Evolutionary conservation across 2,329 filamentous ascomycete genomes (phyloP).

Genomic region (Tolypocladium pustulatum): DNA sequence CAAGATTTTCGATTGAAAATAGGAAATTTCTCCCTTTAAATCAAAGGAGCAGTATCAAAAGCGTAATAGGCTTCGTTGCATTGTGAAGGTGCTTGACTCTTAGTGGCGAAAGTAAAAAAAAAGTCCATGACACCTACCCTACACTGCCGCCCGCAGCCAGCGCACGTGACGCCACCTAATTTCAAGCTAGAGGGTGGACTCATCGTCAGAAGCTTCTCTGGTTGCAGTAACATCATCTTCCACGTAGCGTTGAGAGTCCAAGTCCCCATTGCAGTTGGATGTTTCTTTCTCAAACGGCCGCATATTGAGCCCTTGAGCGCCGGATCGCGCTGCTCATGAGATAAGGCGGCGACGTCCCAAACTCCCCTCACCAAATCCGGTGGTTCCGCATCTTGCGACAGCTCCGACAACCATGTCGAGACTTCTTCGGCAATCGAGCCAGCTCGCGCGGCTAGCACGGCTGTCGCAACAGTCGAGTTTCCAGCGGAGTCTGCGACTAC

Average conservation of each 20-base stretch:
- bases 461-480: conserved; percentile 41
- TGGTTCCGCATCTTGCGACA: conserved; percentile 22
- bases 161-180: conserved; percentile 20
- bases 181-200: conserved; percentile 16
- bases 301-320: conserved; percentile 5
- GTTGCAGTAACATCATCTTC: conserved; percentile 15
- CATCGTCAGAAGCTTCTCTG: conserved; percentile 15
- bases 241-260: not conserved
- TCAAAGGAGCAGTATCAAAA: not conserved
- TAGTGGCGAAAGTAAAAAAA: not conserved
- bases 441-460: conserved; percentile 52
- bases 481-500: conserved; percentile 30
- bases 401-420: conserved; percentile 45
- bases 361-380: conserved; percentile 16
- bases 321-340: conserved; percentile 19
- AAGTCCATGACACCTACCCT: not conserved
- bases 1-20: not conserved
- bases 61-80: not conserved
- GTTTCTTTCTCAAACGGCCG: not conserved
- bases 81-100: not conserved
- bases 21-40: not conserved
- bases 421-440: conserved; percentile 55
- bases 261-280: conserved; percentile 8
- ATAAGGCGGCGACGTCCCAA: conserved; percentile 15
- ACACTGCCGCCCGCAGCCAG: not conserved